Evolutionary conservation across 2,329 filamentous ascomycete genomes (phyloP).

Genomic region (Thelonectria discophora): DNA sequence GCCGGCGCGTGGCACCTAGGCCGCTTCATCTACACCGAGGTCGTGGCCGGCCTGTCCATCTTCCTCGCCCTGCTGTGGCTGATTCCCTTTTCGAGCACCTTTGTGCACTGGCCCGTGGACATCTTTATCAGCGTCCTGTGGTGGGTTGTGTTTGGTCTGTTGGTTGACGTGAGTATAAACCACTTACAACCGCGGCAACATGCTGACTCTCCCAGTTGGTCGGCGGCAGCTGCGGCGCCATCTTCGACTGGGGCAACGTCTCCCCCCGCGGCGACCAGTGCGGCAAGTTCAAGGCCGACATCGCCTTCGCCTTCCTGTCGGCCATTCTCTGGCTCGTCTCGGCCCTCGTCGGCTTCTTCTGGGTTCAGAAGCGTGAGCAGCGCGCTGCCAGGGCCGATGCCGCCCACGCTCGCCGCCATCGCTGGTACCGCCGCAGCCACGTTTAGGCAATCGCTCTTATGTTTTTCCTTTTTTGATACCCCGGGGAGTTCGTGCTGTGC

Average conservation of each 20-base stretch:
- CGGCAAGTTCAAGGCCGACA: slow-evolving; percentile 73
- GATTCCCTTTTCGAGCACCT: slow-evolving; percentile 72
- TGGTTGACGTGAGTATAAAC: slow-evolving; percentile 62
- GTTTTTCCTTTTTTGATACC: slow-evolving; percentile 17
- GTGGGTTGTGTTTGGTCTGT: slow-evolving; percentile 74
- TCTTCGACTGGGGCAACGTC: slow-evolving; percentile 69
- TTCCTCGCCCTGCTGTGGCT: slow-evolving; percentile 76
- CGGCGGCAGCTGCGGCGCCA: slow-evolving; percentile 60
- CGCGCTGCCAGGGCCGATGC: slow-evolving; percentile 47
- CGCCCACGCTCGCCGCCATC: slow-evolving; percentile 44
- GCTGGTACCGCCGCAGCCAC: slow-evolving; percentile 55
- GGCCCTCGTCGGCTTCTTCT: slow-evolving; percentile 65
- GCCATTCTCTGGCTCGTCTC: slow-evolving; percentile 76
- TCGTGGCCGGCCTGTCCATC: slow-evolving; percentile 74
- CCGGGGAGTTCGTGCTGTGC: slow-evolving; percentile 4
- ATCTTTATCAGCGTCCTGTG: slow-evolving; percentile 73
- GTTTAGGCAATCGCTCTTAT: slow-evolving; percentile 46
- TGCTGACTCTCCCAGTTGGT: slow-evolving; percentile 47
- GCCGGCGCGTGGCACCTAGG: slow-evolving; percentile 62
- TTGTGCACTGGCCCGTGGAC: slow-evolving; percentile 77
- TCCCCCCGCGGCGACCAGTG: slow-evolving; percentile 62
- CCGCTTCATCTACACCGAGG: slow-evolving; percentile 79
- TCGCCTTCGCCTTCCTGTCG: slow-evolving; percentile 77
- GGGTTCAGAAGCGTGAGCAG: slow-evolving; percentile 55
- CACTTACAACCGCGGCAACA: neutral